These are phyloP conservation scores for Leccinellum luteum DNA, from an alignment of 768 basidiomycete genomes.

Conservation along the genomic window DNA sequence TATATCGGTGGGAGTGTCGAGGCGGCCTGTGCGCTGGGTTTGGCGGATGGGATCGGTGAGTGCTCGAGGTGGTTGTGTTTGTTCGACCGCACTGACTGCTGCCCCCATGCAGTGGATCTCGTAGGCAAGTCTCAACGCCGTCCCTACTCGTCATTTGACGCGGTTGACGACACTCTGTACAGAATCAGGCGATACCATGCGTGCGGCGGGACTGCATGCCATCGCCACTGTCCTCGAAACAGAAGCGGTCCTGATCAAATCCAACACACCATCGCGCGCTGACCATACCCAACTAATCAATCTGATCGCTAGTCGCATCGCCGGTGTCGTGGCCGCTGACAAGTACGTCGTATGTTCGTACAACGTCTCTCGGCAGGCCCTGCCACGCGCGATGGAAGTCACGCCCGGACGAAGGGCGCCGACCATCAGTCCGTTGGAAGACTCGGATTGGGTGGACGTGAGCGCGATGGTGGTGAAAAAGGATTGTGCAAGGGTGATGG, in stretches of 20 bases:
- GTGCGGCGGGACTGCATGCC: conserved; percentile 91
- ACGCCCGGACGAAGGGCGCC: conserved; percentile 91
- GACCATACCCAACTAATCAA: conserved; percentile 66
- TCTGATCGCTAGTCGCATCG: conserved; percentile 82
- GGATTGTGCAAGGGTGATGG: conserved; percentile 81
- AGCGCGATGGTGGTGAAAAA: conserved; percentile 91
- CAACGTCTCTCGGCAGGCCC: conserved; percentile 70
- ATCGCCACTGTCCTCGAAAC: conserved; percentile 85
- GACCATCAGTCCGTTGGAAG: conserved; percentile 82
- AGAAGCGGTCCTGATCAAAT: conserved; percentile 93
- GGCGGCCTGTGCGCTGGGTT: conserved; percentile 92
- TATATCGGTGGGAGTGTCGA: conserved; percentile 98
- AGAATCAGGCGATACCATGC: conserved; percentile 99
- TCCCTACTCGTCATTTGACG: neutral
- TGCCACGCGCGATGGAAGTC: conserved; percentile 61
- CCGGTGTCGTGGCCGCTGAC: conserved; percentile 84
- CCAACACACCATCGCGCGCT: conserved; percentile 59
- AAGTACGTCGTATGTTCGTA: conserved; percentile 91
- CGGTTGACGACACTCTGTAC: neutral
- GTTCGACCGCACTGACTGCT: conserved; percentile 3
- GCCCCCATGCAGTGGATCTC: conserved; percentile 69
- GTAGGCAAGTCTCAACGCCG: conserved; percentile 63
- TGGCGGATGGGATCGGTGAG: conserved; percentile 95
- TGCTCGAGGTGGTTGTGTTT: neutral
- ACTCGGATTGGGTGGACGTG: conserved; percentile 86